Evolutionary conservation across 2,329 filamentous ascomycete species (phyloP), one percentile per base, ranked within the genome.

Genomic region (Fusarium sp.): DNA sequence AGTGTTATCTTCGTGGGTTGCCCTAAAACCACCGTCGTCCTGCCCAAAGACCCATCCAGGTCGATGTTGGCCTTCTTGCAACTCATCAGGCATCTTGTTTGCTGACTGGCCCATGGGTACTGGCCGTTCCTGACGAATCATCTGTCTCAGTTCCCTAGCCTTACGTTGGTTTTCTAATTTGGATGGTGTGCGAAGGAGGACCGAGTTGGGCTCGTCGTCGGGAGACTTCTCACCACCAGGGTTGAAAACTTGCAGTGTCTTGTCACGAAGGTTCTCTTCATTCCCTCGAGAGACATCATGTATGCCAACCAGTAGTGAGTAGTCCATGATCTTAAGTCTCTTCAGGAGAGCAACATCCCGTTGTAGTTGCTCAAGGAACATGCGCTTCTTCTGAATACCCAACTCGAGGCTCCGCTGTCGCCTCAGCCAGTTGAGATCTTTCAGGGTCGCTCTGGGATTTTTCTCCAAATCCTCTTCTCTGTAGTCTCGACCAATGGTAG

Each of bases 251-350:
- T 96, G 92, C 56, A 99, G 85, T 1, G 95, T 98, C 85, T 97
- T 97, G 83, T 88, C 91, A 31, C 91, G 93, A 50, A 99, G 86
- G 63, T 98, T 97, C 81, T 99, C 96, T 76, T 98, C 95, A 79
- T 99, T 99, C 35, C 96, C 96, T 75, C 93, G 92, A 61, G 91
- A 90, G 26, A 97, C 82, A 80, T 99, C 96, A 80, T 99, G 96
- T 56, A 98, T 96, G 55, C 96, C 96, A 61, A 99, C 91, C 41
- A 99, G 87, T 70, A 99, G 89, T 15, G 95, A 98, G 83, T 99
- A 99, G 82, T 99, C 96, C 96, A 99, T 99, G 78, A 99, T 98
- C 77, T 97, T 92, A 47, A 98, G 86, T 76, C 89, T 91, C 82
- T 98, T 95, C 67, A 99, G 85, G 36, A 99, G 86, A 58, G 90